phyloP scores from a whole-genome alignment of 768 basidiomycete genomes.

The Boletus sensibilis region DNA sequence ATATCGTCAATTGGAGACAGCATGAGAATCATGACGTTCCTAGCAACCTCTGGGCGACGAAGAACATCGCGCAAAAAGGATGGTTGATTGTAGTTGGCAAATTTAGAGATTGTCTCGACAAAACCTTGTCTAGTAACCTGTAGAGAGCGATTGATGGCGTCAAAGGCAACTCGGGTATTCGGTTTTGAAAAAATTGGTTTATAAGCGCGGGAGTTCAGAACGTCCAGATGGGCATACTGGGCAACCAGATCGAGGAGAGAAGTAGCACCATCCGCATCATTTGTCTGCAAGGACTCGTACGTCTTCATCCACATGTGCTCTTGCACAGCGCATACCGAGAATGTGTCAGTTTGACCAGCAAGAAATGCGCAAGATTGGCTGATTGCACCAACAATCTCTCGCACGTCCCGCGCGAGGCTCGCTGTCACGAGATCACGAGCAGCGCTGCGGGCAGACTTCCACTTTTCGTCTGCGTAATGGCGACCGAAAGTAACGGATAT shows the following conservation, averaged over 20 bases:
- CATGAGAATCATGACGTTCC: slow-evolving; percentile 63
- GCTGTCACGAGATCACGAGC: slow-evolving; percentile 42
- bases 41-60: slow-evolving; percentile 51
- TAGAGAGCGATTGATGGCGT: slow-evolving; percentile 62
- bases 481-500: slow-evolving; percentile 46
- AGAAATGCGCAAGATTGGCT: slow-evolving; percentile 34
- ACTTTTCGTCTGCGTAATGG: slow-evolving; percentile 38
- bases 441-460: slow-evolving; percentile 41
- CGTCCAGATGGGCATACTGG: slow-evolving; percentile 64
- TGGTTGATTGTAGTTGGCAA: slow-evolving; percentile 60
- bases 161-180: slow-evolving; percentile 38
- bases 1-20: slow-evolving; percentile 80
- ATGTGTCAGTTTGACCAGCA: slow-evolving; percentile 28
- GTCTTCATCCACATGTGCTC: slow-evolving; percentile 67
- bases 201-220: slow-evolving; percentile 54
- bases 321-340: slow-evolving; percentile 43
- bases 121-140: slow-evolving; percentile 60
- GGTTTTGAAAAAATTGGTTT: slow-evolving; percentile 35
- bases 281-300: slow-evolving; percentile 57
- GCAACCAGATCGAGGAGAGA: slow-evolving; percentile 59
- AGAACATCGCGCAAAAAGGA: slow-evolving; percentile 56
- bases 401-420: slow-evolving; percentile 35
- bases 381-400: slow-evolving; percentile 32
- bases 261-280: slow-evolving; percentile 58
- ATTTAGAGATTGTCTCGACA: slow-evolving; percentile 56